Evolutionary conservation across 148 eudicot genomes (phyloP).

Genomic region (Heliosperma pusillum): DNA sequence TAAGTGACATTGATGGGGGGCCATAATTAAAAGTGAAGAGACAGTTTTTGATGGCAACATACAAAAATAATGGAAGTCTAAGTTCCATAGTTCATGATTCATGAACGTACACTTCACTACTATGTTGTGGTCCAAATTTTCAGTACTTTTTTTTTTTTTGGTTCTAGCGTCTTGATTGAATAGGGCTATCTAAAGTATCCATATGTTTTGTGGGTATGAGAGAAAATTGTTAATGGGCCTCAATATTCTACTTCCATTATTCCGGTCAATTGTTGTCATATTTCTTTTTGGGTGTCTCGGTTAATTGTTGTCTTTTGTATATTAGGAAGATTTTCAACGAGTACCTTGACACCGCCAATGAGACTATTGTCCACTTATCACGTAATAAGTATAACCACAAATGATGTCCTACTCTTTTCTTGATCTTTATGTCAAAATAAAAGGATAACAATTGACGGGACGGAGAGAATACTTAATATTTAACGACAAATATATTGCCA

Average conservation of each 20-base stretch:
- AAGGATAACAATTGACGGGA: too few relatives aligned
- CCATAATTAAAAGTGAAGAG: not conserved
- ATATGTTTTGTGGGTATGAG: not conserved
- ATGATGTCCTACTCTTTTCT: too few relatives aligned
- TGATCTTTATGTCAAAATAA: too few relatives aligned
- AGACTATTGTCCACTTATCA: too few relatives aligned
- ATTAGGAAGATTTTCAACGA: too few relatives aligned
- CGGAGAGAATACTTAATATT: too few relatives aligned
- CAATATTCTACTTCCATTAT: not conserved
- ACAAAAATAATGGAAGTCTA: not conserved
- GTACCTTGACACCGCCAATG: too few relatives aligned
- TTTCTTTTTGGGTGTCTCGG: too few relatives aligned
- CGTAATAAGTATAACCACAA: too few relatives aligned
- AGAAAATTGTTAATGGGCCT: not conserved
- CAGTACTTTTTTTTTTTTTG: not conserved
- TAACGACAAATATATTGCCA: too few relatives aligned
- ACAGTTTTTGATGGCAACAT: constrained; percentile 2
- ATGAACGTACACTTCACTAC: not conserved
- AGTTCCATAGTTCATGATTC: not conserved
- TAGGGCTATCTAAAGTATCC: not conserved
- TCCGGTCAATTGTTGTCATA: too few relatives aligned
- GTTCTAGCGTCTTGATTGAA: not conserved
- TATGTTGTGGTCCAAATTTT: not conserved
- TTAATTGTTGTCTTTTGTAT: too few relatives aligned
- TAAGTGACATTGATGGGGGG: not conserved